These are phyloP conservation scores for Cutaneotrichosporon mucoides DNA, from an alignment of 1,284 basidiomycete species.

Conservation along the genomic window DNA sequence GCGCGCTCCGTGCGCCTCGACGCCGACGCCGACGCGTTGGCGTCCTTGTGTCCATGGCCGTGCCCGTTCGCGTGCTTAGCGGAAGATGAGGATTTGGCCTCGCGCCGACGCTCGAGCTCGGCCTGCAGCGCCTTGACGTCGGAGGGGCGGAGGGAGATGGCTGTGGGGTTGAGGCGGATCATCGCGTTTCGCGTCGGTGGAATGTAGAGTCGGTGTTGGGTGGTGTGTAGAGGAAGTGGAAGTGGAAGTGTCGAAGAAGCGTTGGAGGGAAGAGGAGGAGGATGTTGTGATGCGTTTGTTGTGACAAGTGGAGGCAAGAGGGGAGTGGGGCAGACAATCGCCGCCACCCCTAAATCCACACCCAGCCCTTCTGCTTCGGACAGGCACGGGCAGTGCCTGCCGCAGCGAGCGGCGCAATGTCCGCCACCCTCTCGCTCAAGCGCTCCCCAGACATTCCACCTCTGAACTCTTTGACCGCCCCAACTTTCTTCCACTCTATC, in stretches of 20 bases:
- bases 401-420: neutral
- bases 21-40: neutral
- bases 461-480: neutral
- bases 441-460: neutral
- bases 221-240: neutral
- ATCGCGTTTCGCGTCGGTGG: constrained; percentile 14
- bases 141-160: constrained; percentile 41
- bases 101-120: constrained; percentile 38
- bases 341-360: neutral
- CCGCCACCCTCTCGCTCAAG: neutral
- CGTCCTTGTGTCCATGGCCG: neutral
- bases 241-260: neutral
- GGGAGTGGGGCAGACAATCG: neutral
- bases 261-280: neutral
- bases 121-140: constrained; percentile 42
- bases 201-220: no score
- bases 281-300: no score
- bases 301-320: no score
- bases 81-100: neutral
- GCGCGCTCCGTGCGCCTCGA: neutral
- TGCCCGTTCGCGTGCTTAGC: neutral
- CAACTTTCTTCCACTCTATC: neutral
- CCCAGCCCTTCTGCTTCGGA: no score
- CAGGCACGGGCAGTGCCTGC: neutral
- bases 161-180: constrained; percentile 47